Evolutionary conservation across 2,329 filamentous ascomycete genomes (phyloP).

Genomic region (Colletotrichum simmondsii): DNA sequence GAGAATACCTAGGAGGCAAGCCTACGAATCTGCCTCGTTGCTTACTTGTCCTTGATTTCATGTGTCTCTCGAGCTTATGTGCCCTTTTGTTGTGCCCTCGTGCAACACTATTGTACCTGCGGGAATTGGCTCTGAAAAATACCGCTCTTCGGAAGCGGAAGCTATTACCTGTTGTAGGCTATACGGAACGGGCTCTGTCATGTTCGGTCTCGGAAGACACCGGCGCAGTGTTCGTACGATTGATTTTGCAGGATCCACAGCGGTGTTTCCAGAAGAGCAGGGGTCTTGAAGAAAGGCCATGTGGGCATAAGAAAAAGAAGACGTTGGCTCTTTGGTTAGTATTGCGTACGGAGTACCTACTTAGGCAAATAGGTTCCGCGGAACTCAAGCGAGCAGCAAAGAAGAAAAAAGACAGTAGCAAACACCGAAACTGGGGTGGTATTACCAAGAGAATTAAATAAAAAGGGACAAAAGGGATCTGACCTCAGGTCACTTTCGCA

Average conservation of each 20-base stretch:
- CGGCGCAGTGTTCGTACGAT: slow-evolving; percentile 17
- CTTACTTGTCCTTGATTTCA: background rate
- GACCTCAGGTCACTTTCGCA: background rate
- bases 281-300: background rate
- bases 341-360: too few relatives aligned
- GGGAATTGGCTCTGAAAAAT: background rate
- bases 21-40: background rate
- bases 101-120: too few relatives aligned
- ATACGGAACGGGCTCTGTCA: background rate
- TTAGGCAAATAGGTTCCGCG: background rate
- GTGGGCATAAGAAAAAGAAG: background rate
- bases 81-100: too few relatives aligned
- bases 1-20: background rate
- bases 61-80: background rate
- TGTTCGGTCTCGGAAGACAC: background rate
- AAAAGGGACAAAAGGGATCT: background rate
- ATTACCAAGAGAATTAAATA: background rate
- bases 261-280: slow-evolving; percentile 1
- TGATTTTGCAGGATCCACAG: slow-evolving; percentile 2
- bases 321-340: too few relatives aligned
- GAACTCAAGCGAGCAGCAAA: background rate
- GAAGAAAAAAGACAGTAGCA: background rate
- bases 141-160: background rate
- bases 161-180: background rate
- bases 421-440: background rate